These are phyloP conservation scores for Globisporangium yorkense DNA, from an alignment of 352 stramenopile species.

Conservation along the genomic window DNA sequence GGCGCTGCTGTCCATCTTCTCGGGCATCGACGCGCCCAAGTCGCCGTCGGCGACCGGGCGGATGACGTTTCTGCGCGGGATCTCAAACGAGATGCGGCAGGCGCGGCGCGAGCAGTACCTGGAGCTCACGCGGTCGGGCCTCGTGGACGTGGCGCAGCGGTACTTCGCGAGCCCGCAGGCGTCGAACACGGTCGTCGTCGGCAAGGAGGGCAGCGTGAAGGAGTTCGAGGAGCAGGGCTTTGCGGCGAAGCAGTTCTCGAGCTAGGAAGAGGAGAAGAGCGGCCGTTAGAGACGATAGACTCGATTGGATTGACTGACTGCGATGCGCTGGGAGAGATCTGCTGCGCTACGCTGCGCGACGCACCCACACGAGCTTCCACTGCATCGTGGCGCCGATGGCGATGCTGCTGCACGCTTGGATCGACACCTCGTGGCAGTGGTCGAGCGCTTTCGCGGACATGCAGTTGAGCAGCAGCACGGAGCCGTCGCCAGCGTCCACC, in stretches of 20 bases:
- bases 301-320: too few relatives aligned
- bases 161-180: slow-evolving; percentile 27
- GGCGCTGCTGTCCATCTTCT: slow-evolving; percentile 74
- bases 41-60: slow-evolving; percentile 70
- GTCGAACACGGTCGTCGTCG: slow-evolving; percentile 41
- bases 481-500: neutral
- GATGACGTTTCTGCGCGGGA: slow-evolving; percentile 70
- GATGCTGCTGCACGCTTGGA: slow-evolving; percentile 5
- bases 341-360: neutral
- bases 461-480: neutral
- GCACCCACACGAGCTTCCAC: neutral
- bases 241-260: slow-evolving; percentile 27
- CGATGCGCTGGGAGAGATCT: too few relatives aligned
- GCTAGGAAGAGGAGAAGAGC: slow-evolving; percentile 1
- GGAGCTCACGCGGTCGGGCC: slow-evolving; percentile 27
- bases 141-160: slow-evolving; percentile 49
- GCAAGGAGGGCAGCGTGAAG: slow-evolving; percentile 42
- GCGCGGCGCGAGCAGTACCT: slow-evolving; percentile 64
- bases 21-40: slow-evolving; percentile 68
- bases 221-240: slow-evolving; percentile 45
- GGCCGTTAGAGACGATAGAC: too few relatives aligned
- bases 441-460: neutral
- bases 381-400: neutral
- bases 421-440: slow-evolving; percentile 6
- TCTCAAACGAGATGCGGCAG: slow-evolving; percentile 83